Percentiles rank a stretch among this genome's conserved stretches.
Evolutionary conservation across 2,329 filamentous ascomycete genomes (phyloP).

Genomic region (Exophiala sp.): DNA sequence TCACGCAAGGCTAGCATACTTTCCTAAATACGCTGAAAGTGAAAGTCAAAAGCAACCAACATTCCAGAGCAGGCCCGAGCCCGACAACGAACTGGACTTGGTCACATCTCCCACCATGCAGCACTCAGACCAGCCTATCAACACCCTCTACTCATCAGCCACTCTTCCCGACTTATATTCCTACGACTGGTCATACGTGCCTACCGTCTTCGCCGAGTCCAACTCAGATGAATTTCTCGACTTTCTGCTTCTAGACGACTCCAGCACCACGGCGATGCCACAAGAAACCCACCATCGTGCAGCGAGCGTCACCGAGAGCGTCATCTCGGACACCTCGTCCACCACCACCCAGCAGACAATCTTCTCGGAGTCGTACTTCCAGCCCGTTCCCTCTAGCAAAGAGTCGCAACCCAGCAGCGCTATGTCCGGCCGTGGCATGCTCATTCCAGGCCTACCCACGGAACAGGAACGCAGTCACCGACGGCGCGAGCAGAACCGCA

Average conservation of each 20-base stretch:
- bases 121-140: too few relatives aligned
- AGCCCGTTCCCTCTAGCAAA: not conserved
- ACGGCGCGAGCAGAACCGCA: constrained; percentile 49
- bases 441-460: not conserved
- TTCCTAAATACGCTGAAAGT: too few relatives aligned
- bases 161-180: not conserved
- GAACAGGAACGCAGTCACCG: constrained; percentile 34
- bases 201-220: not conserved
- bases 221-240: not conserved
- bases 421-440: not conserved
- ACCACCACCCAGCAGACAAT: not conserved
- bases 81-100: too few relatives aligned
- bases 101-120: too few relatives aligned
- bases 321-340: not conserved
- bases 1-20: too few relatives aligned
- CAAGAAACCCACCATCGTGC: not conserved
- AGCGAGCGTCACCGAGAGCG: not conserved
- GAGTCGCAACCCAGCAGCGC: too few relatives aligned
- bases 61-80: too few relatives aligned
- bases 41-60: too few relatives aligned
- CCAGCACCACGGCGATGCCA: not conserved
- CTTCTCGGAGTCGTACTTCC: not conserved
- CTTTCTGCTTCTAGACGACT: not conserved
- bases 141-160: too few relatives aligned
- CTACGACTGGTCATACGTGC: not conserved